Evolutionary conservation across 2,329 filamentous ascomycete species (phyloP).

Genomic region (Colletotrichum chlorophyti): DNA sequence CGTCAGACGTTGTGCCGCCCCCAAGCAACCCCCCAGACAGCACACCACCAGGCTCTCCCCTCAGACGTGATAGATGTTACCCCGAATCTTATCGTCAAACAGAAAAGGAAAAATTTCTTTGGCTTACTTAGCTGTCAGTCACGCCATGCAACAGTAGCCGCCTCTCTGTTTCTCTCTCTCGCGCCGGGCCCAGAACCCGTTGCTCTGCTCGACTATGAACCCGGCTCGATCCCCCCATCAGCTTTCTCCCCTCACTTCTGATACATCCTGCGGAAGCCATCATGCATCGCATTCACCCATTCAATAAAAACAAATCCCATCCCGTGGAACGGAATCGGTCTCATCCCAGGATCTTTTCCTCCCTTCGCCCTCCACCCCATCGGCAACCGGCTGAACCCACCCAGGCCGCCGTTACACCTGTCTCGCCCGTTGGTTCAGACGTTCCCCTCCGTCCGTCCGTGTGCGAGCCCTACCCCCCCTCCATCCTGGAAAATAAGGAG

Average conservation of each 20-base stretch:
- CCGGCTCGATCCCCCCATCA: too few relatives aligned
- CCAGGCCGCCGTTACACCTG: slow-evolving; percentile 19
- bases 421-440: slow-evolving; percentile 13
- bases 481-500: background rate
- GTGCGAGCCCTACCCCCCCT: background rate
- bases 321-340: background rate
- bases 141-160: too few relatives aligned
- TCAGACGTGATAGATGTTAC: slow-evolving; percentile 18
- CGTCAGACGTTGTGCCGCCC: too few relatives aligned
- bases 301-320: too few relatives aligned
- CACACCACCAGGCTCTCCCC: background rate
- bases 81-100: slow-evolving; percentile 14
- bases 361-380: background rate
- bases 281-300: too few relatives aligned
- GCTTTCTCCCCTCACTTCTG: too few relatives aligned
- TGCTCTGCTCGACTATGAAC: too few relatives aligned
- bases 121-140: background rate
- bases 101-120: background rate
- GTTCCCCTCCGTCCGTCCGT: slow-evolving; percentile 22
- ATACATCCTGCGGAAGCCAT: too few relatives aligned
- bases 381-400: slow-evolving; percentile 18
- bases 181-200: too few relatives aligned
- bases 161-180: too few relatives aligned
- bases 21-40: too few relatives aligned
- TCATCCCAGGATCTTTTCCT: background rate